Evolutionary conservation across 768 basidiomycete genomes (phyloP), one percentile per base, ranked within the genome.

Genomic region (Royoungia palumana): DNA sequence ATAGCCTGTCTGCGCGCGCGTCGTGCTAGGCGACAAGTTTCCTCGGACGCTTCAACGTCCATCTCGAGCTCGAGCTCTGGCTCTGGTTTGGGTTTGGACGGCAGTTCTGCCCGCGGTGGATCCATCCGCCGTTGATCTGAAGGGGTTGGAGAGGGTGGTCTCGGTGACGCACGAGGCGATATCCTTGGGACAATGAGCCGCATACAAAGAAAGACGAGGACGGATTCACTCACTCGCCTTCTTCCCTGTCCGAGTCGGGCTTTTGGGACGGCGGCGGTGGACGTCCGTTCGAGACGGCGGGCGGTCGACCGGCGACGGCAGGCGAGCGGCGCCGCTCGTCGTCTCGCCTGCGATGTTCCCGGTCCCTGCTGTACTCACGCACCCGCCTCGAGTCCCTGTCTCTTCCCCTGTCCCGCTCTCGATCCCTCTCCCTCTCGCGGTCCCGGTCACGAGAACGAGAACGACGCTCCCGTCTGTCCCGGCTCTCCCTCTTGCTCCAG

Each of bases 191-290:
- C 4, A 22, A 38, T 68, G 35, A 59, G 44, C 20, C 12, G 44
- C 28, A 41, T 13, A 20, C 30, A 46, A 44, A 38, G 32, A 35
- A 35, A 54, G 42, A 38, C 30, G 40, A 35, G 47, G 44, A 53
- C 44, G 40, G 5, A 10, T 6, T 37, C 34, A 93, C 93, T 87
- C 71, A 94, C 91, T 95, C 93, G 76, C 89, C 92, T 77, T 94
- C 93, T 72, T 93, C 89, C 65, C 70, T 85, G 56, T 90, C 89
- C 12, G 81, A 79, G 44, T 78, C 78, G 12, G 66, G 56, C 41
- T 50, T 63, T n/a, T 60, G 57, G 5, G 51, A 51, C 7, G 49
- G 62, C 11, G 34, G 35, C 0, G 45, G 48, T 36, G 37, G 56
- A 45, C 50, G 59, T 28, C 70, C 64, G 37, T 66, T 60, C 19